Percentiles rank a stretch among this genome's conserved stretches.
Conservation (phyloP, 1,284 basidiomycete species). For the Mycena citricolor region DNA sequence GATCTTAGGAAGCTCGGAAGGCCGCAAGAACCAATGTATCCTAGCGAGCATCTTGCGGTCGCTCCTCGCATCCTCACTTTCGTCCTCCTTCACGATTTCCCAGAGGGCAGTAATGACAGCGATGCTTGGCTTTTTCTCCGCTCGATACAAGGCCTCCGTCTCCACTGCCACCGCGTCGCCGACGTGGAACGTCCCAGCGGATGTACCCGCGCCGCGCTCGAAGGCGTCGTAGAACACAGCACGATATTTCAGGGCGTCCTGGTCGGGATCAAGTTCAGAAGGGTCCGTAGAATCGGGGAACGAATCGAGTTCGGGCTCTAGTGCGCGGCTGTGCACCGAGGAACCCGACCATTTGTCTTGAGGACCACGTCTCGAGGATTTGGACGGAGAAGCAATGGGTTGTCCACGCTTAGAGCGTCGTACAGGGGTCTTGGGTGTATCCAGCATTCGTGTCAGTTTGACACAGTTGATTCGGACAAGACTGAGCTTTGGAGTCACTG, state of each 20-base stretch:
- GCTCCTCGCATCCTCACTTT: slow-evolving; percentile 27
- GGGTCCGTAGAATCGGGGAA: slow-evolving; percentile 35
- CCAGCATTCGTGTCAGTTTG: too few relatives aligned
- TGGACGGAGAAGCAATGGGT: slow-evolving; percentile 8
- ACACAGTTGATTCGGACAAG: too few relatives aligned
- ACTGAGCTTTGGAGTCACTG: too few relatives aligned
- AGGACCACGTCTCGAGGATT: neutral
- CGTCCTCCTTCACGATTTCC: slow-evolving; percentile 36
- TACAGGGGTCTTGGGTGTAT: slow-evolving; percentile 4
- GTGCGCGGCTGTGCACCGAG: slow-evolving; percentile 39
- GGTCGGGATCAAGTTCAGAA: slow-evolving; percentile 27
- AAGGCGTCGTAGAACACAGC: slow-evolving; percentile 43
- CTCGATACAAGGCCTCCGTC: slow-evolving; percentile 40
- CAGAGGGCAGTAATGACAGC: slow-evolving; percentile 68
- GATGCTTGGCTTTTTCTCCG: slow-evolving; percentile 52
- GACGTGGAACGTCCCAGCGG: slow-evolving; percentile 39
- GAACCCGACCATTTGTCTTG: slow-evolving; percentile 40
- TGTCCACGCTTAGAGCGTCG: slow-evolving; percentile 18
- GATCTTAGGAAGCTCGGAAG: slow-evolving; percentile 55
- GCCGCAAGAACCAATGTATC: slow-evolving; percentile 72
- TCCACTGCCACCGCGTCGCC: slow-evolving; percentile 69
- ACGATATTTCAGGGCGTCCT: slow-evolving; percentile 30
- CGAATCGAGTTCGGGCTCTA: slow-evolving; percentile 38
- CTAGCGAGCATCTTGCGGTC: slow-evolving; percentile 48
- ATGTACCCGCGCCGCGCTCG: slow-evolving; percentile 25